These are phyloP conservation scores for Eruca vesicaria DNA, from an alignment of 441 rosid species.

Conservation along the genomic window DNA sequence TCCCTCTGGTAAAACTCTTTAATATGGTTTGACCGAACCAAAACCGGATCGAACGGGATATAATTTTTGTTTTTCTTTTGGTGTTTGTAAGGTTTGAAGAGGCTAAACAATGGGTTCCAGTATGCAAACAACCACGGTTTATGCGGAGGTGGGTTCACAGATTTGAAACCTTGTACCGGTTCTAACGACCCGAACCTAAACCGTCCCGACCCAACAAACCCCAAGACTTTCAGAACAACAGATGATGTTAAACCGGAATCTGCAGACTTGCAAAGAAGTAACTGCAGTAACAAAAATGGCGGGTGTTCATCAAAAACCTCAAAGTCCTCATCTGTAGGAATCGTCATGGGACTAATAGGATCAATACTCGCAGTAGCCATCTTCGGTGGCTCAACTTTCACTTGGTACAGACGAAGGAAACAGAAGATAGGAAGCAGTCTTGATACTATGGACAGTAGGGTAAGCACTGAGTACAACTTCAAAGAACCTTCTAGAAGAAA, in stretches of 20 bases:
- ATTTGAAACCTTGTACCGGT: constrained; percentile 54
- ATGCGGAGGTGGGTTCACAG: constrained; percentile 70
- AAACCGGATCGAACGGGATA: not conserved
- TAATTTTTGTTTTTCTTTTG: not conserved
- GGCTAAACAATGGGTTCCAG: constrained; percentile 63
- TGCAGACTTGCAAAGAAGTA: constrained; percentile 45
- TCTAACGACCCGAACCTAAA: constrained; percentile 34
- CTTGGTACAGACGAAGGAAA: constrained; percentile 62
- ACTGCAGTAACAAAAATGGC: constrained; percentile 40
- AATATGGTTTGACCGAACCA: not conserved
- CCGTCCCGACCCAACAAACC: constrained; percentile 63
- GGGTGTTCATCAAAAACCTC: constrained; percentile 57
- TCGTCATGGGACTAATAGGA: constrained; percentile 48
- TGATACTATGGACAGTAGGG: constrained; percentile 56
- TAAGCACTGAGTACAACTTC: constrained; percentile 72
- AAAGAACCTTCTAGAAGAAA: constrained; percentile 58
- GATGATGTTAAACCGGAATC: constrained; percentile 56
- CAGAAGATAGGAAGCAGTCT: constrained; percentile 74
- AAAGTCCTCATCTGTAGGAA: constrained; percentile 38
- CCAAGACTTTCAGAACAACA: constrained; percentile 38
- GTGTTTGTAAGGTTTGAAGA: constrained; percentile 64
- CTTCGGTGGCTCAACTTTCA: constrained; percentile 46
- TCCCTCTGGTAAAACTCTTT: constrained; percentile 55
- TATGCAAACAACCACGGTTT: constrained; percentile 63
- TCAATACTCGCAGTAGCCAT: constrained; percentile 42